Conservation (phyloP, 768 basidiomycete species). For the Rhodotorula graminis region DNA sequence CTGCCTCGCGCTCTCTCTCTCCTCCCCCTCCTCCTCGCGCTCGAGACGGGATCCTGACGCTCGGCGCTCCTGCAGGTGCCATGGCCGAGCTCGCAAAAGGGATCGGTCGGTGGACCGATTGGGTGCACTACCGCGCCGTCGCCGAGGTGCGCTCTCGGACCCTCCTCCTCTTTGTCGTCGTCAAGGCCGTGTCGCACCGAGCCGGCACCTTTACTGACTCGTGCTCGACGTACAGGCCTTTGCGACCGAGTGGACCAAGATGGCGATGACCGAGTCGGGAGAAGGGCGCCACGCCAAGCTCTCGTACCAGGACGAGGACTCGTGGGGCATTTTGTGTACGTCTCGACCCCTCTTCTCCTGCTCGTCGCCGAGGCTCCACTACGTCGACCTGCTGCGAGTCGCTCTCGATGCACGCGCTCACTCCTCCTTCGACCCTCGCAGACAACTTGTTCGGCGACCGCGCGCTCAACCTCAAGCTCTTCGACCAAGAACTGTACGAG, state of each 20-base stretch:
- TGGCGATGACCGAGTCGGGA: slow-evolving; percentile 18
- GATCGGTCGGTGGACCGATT: slow-evolving; percentile 10
- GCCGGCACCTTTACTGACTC: no score
- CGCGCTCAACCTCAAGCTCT: slow-evolving; percentile 19
- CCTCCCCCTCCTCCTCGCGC: no score
- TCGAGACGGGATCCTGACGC: no score
- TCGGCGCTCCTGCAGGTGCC: not conserved
- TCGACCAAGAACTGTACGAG: slow-evolving; percentile 11
- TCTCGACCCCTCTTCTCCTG: not conserved
- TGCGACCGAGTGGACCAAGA: slow-evolving; percentile 14
- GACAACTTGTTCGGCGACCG: slow-evolving; percentile 34
- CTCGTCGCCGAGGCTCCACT: not conserved
- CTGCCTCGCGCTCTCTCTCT: not conserved
- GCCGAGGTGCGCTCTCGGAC: slow-evolving; percentile 12
- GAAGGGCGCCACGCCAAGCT: slow-evolving; percentile 22
- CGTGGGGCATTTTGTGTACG: slow-evolving; percentile 20
- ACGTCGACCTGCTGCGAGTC: no score
- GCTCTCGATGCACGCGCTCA: no score
- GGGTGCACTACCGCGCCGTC: slow-evolving; percentile 9
- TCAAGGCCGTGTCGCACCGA: no score
- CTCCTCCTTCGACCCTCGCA: no score
- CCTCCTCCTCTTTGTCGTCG: no score
- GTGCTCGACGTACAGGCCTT: not conserved
- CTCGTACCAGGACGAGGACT: slow-evolving; percentile 27
- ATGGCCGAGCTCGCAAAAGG: slow-evolving; percentile 27